Conservation (phyloP, 1,139 yeast genomes). For the Candida pseudoviswanathii region DNA sequence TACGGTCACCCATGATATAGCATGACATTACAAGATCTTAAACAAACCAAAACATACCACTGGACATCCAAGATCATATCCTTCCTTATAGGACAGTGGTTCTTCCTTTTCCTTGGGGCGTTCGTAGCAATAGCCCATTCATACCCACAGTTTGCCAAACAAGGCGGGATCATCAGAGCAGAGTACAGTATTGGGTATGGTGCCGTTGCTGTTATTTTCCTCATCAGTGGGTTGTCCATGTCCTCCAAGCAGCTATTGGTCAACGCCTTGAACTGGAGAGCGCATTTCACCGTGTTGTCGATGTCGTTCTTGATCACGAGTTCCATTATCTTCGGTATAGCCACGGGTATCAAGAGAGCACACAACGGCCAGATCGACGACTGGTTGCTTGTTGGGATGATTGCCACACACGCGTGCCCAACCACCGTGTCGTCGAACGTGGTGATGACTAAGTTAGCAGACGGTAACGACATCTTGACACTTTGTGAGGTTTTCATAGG, state of each 20-base stretch:
- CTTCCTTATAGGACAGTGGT: conserved; percentile 60
- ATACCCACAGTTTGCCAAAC: conserved; percentile 81
- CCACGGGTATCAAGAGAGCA: conserved; percentile 64
- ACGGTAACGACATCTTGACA: conserved; percentile 78
- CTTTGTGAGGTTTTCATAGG: conserved; percentile 86
- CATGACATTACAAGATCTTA: conserved; percentile 10
- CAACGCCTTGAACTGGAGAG: conserved; percentile 76
- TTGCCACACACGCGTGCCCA: conserved; percentile 85
- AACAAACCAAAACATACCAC: conserved; percentile 14
- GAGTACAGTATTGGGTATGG: conserved; percentile 81
- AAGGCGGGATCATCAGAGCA: conserved; percentile 74
- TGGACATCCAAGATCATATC: conserved; percentile 20
- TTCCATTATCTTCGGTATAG: conserved; percentile 73
- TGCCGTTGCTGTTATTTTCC: conserved; percentile 82
- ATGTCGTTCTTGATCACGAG: conserved; percentile 76
- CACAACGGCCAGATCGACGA: conserved; percentile 59
- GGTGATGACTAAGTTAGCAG: conserved; percentile 84
- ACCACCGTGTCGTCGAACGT: conserved; percentile 91
- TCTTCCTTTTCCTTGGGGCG: conserved; percentile 68
- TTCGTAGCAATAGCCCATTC: conserved; percentile 75
- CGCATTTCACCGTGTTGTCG: conserved; percentile 70
- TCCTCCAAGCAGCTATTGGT: conserved; percentile 57
- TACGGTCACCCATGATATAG: conserved; percentile 2
- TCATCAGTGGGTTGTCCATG: conserved; percentile 80
- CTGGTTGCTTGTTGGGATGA: conserved; percentile 77